Evolutionary conservation across 1,284 basidiomycete genomes (phyloP), one percentile per base, ranked within the genome.

Genomic region (Ganoderma lingzhi): DNA sequence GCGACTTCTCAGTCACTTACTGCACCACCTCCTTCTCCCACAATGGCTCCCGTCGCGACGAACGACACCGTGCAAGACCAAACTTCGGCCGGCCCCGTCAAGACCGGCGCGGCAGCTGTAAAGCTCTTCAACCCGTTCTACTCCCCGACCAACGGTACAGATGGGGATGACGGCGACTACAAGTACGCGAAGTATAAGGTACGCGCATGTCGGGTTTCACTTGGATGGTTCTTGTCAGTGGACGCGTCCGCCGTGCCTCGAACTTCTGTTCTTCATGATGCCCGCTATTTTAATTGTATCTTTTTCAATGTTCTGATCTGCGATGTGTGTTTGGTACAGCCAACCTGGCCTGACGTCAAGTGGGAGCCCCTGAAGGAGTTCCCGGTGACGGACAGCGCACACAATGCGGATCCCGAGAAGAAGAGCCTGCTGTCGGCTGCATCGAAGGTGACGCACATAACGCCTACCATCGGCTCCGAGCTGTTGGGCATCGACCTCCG

Each of bases 391-490:
- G 93, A 95, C 69, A 88, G 92, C 59, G 94, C 86, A 8, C 79
- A 85, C 19, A 82, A 79, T 45, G 90, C 90, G 15, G 90, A 92
- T 74, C 85, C 87, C 1, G 82, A 83, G 70, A 92, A 92, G 81
- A 85, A 85, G 74, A 84, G 78, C 67, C 80, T 92, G 19, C 76
- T 91, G 37, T 76, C 81, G 62, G 89, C 86, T n/a, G 90, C 87
- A 9, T 79, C 80, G 65, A 91, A 87, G 77, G 84, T 91, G 65
- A 85, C 83, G 72, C 83, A 90, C 74, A 79, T 91, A 67, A 91
- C 89, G 0, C 90, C 90, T 2, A 80, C 82, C 41, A 88, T 92
- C 71, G 91, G 90, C 10, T 90, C 89, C 55, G 91, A 92, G 76
- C 79, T 92, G 59, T 76, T 80, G 28, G 90, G 90, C 15, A 81